A percentile compares a stretch with the other conserved stretches of the same genome.
phyloP scores from a whole-genome alignment of 2,329 filamentous ascomycete genomes.

The Ascochyta koolunga region DNA sequence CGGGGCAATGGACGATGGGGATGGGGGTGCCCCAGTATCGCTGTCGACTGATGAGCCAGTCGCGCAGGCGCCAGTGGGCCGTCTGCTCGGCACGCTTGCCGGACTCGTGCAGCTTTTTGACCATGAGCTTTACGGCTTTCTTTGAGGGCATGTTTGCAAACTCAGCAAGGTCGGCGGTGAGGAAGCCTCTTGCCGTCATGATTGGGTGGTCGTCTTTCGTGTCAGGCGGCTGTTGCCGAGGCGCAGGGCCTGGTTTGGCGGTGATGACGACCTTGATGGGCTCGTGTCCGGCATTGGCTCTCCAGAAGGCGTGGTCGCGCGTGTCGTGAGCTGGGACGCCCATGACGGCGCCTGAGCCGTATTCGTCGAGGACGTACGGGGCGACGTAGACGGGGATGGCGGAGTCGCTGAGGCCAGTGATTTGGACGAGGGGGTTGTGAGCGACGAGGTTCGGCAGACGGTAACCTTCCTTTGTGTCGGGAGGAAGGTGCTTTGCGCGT shows the following conservation, averaged over 20 bases:
- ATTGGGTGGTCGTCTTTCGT: conserved; percentile 58
- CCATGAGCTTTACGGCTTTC: conserved; percentile 66
- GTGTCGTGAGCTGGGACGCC: conserved; percentile 86
- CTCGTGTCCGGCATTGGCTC: conserved; percentile 66
- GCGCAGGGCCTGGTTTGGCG: conserved; percentile 8
- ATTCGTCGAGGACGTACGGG: conserved; percentile 83
- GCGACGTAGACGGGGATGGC: conserved; percentile 79
- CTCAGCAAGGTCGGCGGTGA: conserved; percentile 69
- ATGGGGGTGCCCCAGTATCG: conserved; percentile 92
- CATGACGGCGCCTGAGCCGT: conserved; percentile 89
- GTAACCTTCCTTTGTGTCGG: conserved; percentile 69
- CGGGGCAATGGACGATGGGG: conserved; percentile 80
- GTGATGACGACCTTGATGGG: conserved; percentile 65
- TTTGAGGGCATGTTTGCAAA: conserved; percentile 69
- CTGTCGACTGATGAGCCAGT: conserved; percentile 93
- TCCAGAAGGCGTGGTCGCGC: conserved; percentile 82
- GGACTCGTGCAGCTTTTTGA: conserved; percentile 55
- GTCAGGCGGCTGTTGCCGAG: conserved; percentile 25
- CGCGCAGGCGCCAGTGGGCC: conserved; percentile 79
- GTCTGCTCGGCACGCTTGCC: conserved; percentile 65
- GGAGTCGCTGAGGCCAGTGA: conserved; percentile 55
- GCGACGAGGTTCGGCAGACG: conserved; percentile 57
- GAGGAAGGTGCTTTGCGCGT: conserved; percentile 58
- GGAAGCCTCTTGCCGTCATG: conserved; percentile 68
- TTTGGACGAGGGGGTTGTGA: conserved; percentile 55